These are phyloP conservation scores for Zelopaecilomyces penicillatus DNA, from an alignment of 2,329 filamentous ascomycete genomes.

Conservation along the genomic window DNA sequence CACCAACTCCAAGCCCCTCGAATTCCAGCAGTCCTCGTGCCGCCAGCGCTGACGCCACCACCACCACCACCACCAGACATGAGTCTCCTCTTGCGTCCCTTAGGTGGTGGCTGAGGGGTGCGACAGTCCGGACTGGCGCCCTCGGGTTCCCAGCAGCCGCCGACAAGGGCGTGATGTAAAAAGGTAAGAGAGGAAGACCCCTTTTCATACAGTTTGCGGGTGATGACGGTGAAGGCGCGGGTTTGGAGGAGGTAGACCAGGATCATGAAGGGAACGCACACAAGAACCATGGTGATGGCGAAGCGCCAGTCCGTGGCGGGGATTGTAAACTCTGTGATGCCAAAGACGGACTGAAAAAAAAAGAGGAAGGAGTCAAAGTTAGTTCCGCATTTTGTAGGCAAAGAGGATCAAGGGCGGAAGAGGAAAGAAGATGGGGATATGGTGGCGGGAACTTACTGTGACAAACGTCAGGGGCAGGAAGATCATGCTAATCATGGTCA, in stretches of 20 bases:
- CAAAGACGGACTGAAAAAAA: slow-evolving; percentile 38
- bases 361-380: not conserved
- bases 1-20: not conserved
- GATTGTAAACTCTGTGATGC: slow-evolving; percentile 39
- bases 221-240: slow-evolving; percentile 24
- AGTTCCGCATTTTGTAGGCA: too few relatives aligned
- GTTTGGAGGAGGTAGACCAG: slow-evolving; percentile 39
- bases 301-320: slow-evolving; percentile 37
- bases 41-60: not conserved
- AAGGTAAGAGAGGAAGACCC: not conserved
- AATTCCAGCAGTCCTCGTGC: not conserved
- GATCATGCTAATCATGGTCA: slow-evolving; percentile 53
- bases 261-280: slow-evolving; percentile 43
- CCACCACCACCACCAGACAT: slow-evolving; percentile 5
- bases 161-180: not conserved
- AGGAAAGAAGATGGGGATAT: not conserved
- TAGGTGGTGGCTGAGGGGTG: not conserved
- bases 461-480: slow-evolving; percentile 55
- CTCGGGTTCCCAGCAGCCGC: not conserved
- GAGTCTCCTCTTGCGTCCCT: slow-evolving; percentile 12
- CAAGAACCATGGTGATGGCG: slow-evolving; percentile 55
- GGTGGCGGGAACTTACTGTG: slow-evolving; percentile 30
- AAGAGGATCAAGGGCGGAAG: not conserved
- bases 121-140: slow-evolving; percentile 1
- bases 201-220: slow-evolving; percentile 11